These are phyloP conservation scores for Symmetrospora coprosmae DNA, from an alignment of 768 basidiomycete species.

Conservation along the genomic window DNA sequence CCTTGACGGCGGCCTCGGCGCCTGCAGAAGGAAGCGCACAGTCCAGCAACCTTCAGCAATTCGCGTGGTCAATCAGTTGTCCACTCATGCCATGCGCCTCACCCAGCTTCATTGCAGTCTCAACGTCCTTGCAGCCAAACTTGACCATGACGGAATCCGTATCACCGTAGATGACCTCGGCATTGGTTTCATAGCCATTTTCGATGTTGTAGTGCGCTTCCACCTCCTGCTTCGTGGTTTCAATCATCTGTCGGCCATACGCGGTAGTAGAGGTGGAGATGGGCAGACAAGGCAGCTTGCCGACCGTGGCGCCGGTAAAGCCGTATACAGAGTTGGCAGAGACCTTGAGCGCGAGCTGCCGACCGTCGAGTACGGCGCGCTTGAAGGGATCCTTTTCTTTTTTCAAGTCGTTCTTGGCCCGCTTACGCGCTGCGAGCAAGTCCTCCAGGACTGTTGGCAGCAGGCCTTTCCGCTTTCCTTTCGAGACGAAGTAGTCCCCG, in stretches of 20 bases:
- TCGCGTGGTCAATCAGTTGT: no score
- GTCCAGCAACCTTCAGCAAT: neutral
- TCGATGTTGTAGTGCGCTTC: slow-evolving; percentile 1
- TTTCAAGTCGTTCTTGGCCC: slow-evolving; percentile 88
- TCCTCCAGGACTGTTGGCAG: slow-evolving; percentile 86
- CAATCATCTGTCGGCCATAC: slow-evolving; percentile 98
- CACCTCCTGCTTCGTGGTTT: slow-evolving; percentile 70
- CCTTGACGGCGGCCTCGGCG: slow-evolving; percentile 77
- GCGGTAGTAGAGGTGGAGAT: slow-evolving; percentile 92
- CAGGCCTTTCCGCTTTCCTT: slow-evolving; percentile 64
- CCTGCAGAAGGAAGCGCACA: slow-evolving; percentile 42
- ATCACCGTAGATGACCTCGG: slow-evolving; percentile 93
- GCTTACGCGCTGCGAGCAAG: slow-evolving; percentile 79
- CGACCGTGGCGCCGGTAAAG: slow-evolving; percentile 93
- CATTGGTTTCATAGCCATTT: slow-evolving; percentile 63
- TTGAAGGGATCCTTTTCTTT: slow-evolving; percentile 94
- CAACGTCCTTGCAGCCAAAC: slow-evolving; percentile 79
- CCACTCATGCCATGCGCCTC: no score
- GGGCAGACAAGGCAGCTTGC: slow-evolving; percentile 84
- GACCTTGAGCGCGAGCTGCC: slow-evolving; percentile 92
- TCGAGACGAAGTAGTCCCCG: slow-evolving; percentile 81
- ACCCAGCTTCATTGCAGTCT: slow-evolving; percentile 81
- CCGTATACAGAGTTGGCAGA: slow-evolving; percentile 98
- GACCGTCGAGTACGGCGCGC: slow-evolving; percentile 89
- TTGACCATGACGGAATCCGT: slow-evolving; percentile 99